Conservation (phyloP, 2,329 filamentous ascomycete genomes). For the Graphilbum fragrans region DNA sequence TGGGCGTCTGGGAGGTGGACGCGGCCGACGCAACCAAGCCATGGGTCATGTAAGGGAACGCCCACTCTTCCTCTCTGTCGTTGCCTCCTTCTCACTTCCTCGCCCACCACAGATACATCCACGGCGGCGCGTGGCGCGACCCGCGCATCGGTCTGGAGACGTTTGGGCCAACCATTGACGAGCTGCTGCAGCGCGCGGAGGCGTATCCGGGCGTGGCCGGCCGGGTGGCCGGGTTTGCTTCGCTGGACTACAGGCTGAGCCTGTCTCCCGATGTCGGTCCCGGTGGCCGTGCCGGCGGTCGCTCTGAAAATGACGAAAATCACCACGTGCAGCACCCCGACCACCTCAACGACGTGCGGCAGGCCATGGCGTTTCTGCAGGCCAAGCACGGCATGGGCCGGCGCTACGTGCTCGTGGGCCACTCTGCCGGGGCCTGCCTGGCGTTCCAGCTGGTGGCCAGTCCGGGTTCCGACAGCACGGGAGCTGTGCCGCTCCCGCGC, state of each 20-base stretch:
- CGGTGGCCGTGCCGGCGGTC: no score
- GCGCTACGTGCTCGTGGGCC: background rate
- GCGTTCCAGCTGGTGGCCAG: background rate
- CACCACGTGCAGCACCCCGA: background rate
- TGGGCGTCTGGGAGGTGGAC: constrained; percentile 3
- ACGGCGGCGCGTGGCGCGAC: constrained; percentile 1
- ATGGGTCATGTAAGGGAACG: constrained; percentile 10
- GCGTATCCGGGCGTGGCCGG: background rate
- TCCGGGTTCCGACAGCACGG: no score
- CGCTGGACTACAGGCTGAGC: background rate
- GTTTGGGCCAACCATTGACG: background rate
- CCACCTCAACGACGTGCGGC: background rate
- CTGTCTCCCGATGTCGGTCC: background rate
- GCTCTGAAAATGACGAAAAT: no score
- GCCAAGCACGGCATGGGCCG: background rate
- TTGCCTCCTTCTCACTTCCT: no score
- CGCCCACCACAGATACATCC: constrained; percentile 2
- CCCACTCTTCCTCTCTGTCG: no score
- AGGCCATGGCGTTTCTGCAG: constrained; percentile 1
- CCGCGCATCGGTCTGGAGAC: background rate
- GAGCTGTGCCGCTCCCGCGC: background rate
- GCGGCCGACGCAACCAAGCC: background rate
- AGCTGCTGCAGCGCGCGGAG: background rate
- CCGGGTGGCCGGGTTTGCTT: background rate
- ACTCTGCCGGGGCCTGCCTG: background rate